Base-by-base conservation (phyloP, 352 stramenopile genomes). In the Globisporangium rhizosaccharum region DNA sequence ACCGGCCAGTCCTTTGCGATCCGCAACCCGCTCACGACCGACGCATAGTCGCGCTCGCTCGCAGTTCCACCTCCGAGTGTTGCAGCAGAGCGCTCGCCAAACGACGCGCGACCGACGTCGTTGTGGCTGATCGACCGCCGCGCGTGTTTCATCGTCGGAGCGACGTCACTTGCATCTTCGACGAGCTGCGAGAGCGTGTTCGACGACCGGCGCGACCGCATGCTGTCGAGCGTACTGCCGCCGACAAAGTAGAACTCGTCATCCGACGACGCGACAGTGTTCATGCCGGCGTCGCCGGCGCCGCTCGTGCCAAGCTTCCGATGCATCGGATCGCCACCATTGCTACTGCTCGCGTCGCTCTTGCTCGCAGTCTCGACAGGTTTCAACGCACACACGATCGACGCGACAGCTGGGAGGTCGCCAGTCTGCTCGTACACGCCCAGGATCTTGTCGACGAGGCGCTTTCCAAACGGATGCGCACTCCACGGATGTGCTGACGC, bases 371-470 rank as follows among this genome's bases (percentile, higher is more conserved):
- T 53, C n/a, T 80, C 74, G 39, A 51, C 71, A 18, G 72, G 69
- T 50, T 76, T 70, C 2, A 95, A 62, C 1, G 76, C 71, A 48
- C 83, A 95, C 42, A 90, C 83, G 47, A 95, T 93, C 1, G 83
- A 88, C 26, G 82, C 85, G 20, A 92, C 64, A 0, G 84, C 73
- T 37, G 87, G 79, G 1, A 95, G 62, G 56, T 95, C 85, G 36
- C 85, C 82, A 14, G 71, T 68, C 14, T 90, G 72, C 57, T 95
- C 86, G 60, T 91, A 94, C 70, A 95, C 87, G 30, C 68, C 56
- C 14, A 95, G 62, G 37, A 95, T 63, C 59, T 90, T 88, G 49
- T 86, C 71, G 1, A 95, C 83, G 2, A 95, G 71, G 20, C 70
- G 68, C 37, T 88, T 81, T 11, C 86, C 86, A 54, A 95, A 86